Evolutionary conservation across 1,284 basidiomycete species (phyloP).

Genomic region (Binderoboletus segoi): DNA sequence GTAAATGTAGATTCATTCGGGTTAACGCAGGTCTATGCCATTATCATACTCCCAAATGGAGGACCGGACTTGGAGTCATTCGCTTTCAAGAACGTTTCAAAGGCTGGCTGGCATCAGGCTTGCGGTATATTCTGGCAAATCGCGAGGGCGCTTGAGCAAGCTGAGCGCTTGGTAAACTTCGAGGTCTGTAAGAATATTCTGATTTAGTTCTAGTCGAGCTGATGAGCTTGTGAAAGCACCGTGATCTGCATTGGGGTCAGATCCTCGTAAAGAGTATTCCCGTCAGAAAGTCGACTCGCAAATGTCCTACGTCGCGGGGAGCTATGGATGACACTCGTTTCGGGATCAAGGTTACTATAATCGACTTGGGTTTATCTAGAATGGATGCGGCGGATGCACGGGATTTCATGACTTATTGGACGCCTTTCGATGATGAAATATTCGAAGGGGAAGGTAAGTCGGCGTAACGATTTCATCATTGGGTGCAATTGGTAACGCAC

Average conservation of each 20-base stretch:
- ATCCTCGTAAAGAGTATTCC: constrained; percentile 74
- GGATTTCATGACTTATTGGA: constrained; percentile 60
- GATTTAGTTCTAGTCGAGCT: constrained; percentile 3
- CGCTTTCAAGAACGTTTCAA: constrained; percentile 52
- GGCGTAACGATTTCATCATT: background rate
- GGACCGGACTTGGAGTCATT: constrained; percentile 89
- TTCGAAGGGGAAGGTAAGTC: constrained; percentile 80
- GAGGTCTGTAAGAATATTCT: constrained; percentile 61
- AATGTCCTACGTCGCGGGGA: constrained; percentile 36
- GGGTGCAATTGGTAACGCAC: constrained; percentile 7
- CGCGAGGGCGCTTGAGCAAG: constrained; percentile 70
- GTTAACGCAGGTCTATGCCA: constrained; percentile 78
- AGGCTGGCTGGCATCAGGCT: constrained; percentile 81
- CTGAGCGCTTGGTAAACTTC: constrained; percentile 79
- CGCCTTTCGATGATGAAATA: constrained; percentile 77
- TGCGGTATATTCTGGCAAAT: constrained; percentile 92
- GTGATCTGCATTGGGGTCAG: constrained; percentile 98
- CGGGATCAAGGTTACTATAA: constrained; percentile 81
- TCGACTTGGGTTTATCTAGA: constrained; percentile 92
- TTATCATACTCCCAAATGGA: constrained; percentile 88
- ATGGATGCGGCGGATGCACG: constrained; percentile 60
- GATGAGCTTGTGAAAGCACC: constrained; percentile 63
- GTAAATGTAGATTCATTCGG: constrained; percentile 64
- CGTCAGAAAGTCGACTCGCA: constrained; percentile 23
- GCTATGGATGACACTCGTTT: constrained; percentile 60